Base-by-base conservation (phyloP, 202 grass and related monocot species). In the Setaria viridis region DNA sequence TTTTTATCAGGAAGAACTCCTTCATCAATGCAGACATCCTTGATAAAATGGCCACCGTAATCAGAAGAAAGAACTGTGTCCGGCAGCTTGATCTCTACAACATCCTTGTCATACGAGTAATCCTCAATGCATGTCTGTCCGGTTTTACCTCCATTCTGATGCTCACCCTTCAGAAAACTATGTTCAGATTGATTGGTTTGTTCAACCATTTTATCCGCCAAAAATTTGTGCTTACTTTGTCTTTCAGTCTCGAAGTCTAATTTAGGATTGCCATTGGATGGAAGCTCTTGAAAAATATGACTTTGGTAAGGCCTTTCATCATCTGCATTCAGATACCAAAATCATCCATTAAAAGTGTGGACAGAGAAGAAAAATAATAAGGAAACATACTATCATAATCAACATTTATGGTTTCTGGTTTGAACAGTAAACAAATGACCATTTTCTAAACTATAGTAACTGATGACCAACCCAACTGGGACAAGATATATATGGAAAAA, bases 21-120 rank as follows among this genome's bases (percentile, higher is more conserved):
- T 76, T 94, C 94, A 85, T 97, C 97, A 65, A 97, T 81, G 79
- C 90, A 99, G 45, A 99, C 93, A 80, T 99, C 94, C 72, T 99
- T 99, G 55, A 94, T 82, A 87, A 91, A 88, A 60, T 91, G 74
- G 45, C 55, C 73, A 72, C 85, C 51, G 62, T 88, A 69, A 88
- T 91, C 53, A 19, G 80, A 76, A 88, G 87, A 84, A 60, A 89
- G 62, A 56, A 90, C 57, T 34, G 77, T 77, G 10, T 91, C 86
- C 5, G 87, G 85, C 34, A 91, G 82, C 72, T 86, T 90, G 72
- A 93, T 90, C 74, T 93, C 92, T 70, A 88, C 91, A 87, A 94
- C 89, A 73, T 90, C 87, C 87, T 97, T 97, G 60, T 94, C 97
- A 89, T 87, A 85, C 33, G 86, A 97, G 47, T 67, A 60, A 84